Evolutionary conservation across 2,329 filamentous ascomycete genomes (phyloP), one percentile per base, ranked within the genome.

Genomic region (Elsinoe arachidis): DNA sequence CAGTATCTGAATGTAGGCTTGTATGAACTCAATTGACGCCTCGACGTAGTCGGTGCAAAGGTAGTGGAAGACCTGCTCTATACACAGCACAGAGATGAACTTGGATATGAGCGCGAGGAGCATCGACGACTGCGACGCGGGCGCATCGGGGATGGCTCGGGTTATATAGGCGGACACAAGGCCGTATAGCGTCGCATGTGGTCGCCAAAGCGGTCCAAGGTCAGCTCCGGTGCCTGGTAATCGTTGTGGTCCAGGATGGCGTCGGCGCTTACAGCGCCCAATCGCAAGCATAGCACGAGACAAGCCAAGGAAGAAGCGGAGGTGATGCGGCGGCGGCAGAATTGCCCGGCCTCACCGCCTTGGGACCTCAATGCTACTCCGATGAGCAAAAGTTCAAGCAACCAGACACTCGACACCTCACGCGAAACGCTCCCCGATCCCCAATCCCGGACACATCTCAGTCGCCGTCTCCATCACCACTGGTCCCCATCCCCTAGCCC

Each of bases 1-100:
- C 15, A 64, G 51, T 46, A 66, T 53, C 30, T 64, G 61, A n/a
- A 69, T 60, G 49, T 66, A 67, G 21, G 63, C 62, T 58, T 62
- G 58, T 14, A 58, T 60, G 19, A 65, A 63, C 49, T 67, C 65
- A 11, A 64, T 59, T 30, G 67, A 51, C 46, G 64, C 63, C 35
- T 64, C 61, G 17, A 63, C 55, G 59, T 68, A 67, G 43, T 61
- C 60, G 30, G 55, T 62, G 52, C 62, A 59, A 52, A 61, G 55
- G 23, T 61, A 61, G 53, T 62, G 56, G 59, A 61, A 59, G 15
- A 61, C 52, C 44, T 61, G 56, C 53, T 59, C 59, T 5, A 61
- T 59, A 19, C 57, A 37, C 46, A 61, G 54, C 19, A 61, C 55
- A 23, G 57, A 58, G 30, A 58, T 56, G 46, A 63, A 55, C 51